These are phyloP conservation scores for Phylloporus sp. DNA, from an alignment of 768 basidiomycete genomes.

Conservation along the genomic window DNA sequence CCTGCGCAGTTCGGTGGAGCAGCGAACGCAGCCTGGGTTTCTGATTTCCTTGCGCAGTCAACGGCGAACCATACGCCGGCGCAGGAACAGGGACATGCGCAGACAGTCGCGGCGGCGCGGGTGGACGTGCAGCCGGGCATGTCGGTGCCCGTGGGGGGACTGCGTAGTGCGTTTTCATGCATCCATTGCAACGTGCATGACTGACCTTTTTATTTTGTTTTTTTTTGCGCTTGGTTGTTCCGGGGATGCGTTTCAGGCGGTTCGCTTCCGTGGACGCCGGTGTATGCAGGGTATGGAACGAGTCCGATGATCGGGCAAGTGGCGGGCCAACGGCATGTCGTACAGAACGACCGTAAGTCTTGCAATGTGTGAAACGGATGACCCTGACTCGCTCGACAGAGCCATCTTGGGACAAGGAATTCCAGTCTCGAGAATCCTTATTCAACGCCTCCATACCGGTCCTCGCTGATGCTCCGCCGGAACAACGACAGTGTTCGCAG, in stretches of 20 bases:
- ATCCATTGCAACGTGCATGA: not conserved
- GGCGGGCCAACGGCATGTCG: slow-evolving; percentile 20
- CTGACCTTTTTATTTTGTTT: slow-evolving; percentile 1
- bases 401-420: slow-evolving; percentile 59
- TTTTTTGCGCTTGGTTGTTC: not conserved
- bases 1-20: slow-evolving; percentile 16
- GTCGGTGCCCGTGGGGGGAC: slow-evolving; percentile 1
- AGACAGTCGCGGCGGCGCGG: not conserved
- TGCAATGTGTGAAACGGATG: not conserved
- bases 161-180: slow-evolving; percentile 16
- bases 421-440: slow-evolving; percentile 51
- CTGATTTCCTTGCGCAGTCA: slow-evolving; percentile 49
- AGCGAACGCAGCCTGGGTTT: slow-evolving; percentile 48
- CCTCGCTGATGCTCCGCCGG: slow-evolving; percentile 1
- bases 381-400: slow-evolving; percentile 12
- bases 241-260: slow-evolving; percentile 25
- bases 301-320: slow-evolving; percentile 36
- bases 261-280: slow-evolving; percentile 39
- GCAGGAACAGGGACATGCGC: slow-evolving; percentile 1
- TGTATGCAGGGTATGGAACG: slow-evolving; percentile 36
- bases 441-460: slow-evolving; percentile 22
- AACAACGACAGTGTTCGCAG: slow-evolving; percentile 12
- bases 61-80: slow-evolving; percentile 14
- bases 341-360: slow-evolving; percentile 44
- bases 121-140: slow-evolving; percentile 13